Percentiles rank a stretch among this genome's conserved stretches.
These are phyloP conservation scores for Daldinia childiae DNA, from an alignment of 495 filamentous ascomycete species.

Conservation along the genomic window DNA sequence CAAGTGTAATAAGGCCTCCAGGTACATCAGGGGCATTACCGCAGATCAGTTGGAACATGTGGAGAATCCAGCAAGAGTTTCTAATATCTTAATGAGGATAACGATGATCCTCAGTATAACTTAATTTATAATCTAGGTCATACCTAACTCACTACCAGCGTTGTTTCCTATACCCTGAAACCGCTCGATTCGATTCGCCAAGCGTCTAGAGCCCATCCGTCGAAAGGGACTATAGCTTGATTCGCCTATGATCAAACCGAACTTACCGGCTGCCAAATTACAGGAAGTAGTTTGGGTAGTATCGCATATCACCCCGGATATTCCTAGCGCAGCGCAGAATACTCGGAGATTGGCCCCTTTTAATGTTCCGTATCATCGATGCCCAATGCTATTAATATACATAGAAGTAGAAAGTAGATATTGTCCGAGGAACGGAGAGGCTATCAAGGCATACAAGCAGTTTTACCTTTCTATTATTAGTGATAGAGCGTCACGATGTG, in stretches of 20 bases:
- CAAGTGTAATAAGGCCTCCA: conserved; percentile 3
- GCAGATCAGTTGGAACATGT: not conserved
- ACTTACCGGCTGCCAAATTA: not conserved
- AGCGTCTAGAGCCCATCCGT: not conserved
- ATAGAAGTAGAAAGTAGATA: not conserved
- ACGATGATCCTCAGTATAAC: not conserved
- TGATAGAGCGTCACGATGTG: not conserved
- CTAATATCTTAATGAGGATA: not conserved
- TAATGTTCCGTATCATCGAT: not conserved
- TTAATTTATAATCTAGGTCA: not conserved
- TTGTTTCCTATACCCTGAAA: not conserved
- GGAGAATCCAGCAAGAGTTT: not conserved
- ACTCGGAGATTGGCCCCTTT: not conserved
- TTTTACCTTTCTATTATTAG: not conserved
- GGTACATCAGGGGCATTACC: not conserved
- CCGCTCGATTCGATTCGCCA: not conserved
- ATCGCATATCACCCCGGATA: not conserved
- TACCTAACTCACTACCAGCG: not conserved
- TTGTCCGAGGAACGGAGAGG: not conserved
- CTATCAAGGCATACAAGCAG: not conserved
- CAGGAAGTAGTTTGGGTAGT: not conserved
- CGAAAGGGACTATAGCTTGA: not conserved
- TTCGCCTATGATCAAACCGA: not conserved
- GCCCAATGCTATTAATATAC: not conserved
- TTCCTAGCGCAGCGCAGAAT: not conserved